Conservation (phyloP, 2,329 filamentous ascomycete species). For the Hypoxylon sp. region DNA sequence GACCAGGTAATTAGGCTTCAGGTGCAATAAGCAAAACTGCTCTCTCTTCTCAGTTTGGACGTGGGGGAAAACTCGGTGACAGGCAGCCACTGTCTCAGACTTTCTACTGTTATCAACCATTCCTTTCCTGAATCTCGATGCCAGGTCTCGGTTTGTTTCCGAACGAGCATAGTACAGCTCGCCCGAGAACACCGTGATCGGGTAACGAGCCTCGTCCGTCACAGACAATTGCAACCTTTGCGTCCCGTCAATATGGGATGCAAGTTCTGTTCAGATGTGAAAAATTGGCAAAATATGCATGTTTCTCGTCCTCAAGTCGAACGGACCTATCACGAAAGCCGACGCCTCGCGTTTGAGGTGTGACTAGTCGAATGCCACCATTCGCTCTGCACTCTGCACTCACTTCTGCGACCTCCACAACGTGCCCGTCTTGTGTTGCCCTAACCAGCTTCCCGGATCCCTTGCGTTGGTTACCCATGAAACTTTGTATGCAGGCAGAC, state of each 20-base stretch:
- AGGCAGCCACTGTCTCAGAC: conserved; percentile 14
- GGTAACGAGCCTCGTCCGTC: conserved; percentile 29
- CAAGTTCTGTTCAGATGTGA: conserved; percentile 9
- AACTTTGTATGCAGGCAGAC: conserved; percentile 29
- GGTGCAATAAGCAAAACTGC: conserved; percentile 16
- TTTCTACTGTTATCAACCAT: conserved; percentile 18
- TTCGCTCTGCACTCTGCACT: conserved; percentile 16
- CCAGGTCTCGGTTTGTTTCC: conserved; percentile 28
- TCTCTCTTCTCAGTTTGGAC: conserved; percentile 9
- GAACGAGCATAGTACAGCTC: conserved; percentile 16
- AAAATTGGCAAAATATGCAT: conserved; percentile 35
- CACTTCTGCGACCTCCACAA: conserved; percentile 32
- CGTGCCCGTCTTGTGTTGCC: conserved; percentile 42
- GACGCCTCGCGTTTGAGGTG: conserved; percentile 38
- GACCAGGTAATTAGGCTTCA: conserved; percentile 3
- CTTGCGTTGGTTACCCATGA: conserved; percentile 40
- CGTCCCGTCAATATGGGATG: conserved; percentile 34
- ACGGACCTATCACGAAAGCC: conserved; percentile 38
- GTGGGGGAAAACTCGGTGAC: conserved; percentile 2
- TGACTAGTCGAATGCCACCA: conserved; percentile 38
- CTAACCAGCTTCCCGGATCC: conserved; percentile 44
- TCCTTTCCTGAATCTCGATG: conserved; percentile 30
- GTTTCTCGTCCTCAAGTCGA: conserved; percentile 36
- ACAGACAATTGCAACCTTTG: conserved; percentile 34
- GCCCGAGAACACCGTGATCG: conserved; percentile 26